Evolutionary conservation across 2,329 filamentous ascomycete genomes (phyloP).

Genomic region (Chaetomiaceae sp.): DNA sequence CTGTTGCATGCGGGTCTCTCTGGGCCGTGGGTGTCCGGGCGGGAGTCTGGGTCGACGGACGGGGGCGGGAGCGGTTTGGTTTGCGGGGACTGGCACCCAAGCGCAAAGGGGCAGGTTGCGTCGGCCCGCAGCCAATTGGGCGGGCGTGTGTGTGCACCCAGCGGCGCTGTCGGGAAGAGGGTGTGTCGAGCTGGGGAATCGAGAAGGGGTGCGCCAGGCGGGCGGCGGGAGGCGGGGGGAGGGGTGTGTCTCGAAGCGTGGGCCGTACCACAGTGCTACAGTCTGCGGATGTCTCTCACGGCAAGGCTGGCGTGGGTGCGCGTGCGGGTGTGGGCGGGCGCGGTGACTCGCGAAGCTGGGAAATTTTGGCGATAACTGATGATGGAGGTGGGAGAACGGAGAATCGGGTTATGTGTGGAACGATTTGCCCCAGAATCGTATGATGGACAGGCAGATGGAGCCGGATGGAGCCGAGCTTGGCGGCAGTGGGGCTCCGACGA

Average conservation of each 20-base stretch:
- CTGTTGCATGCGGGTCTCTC: slow-evolving; percentile 23
- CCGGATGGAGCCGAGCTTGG: slow-evolving; percentile 6
- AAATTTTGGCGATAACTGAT: slow-evolving; percentile 9
- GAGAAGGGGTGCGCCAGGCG: no score
- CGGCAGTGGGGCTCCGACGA: neutral
- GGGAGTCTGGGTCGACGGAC: slow-evolving; percentile 11
- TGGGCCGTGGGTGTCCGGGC: neutral
- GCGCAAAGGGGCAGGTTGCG: no score
- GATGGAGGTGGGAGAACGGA: slow-evolving; percentile 11
- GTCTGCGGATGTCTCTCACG: neutral
- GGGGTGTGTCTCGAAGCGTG: neutral
- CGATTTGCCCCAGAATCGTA: slow-evolving; percentile 25
- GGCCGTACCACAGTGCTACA: no score
- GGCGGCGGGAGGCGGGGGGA: no score
- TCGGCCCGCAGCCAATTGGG: slow-evolving; percentile 5
- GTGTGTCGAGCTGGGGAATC: neutral
- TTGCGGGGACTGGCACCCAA: no score
- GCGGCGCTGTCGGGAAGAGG: neutral
- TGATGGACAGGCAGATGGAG: slow-evolving; percentile 16
- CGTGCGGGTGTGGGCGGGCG: no score
- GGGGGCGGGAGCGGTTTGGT: no score
- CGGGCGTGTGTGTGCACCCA: no score
- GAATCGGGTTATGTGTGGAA: slow-evolving; percentile 22
- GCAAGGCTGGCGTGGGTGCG: slow-evolving; percentile 1
- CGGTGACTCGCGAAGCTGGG: no score